Conservation (phyloP, 257 asterid species). For the Lantana camara region DNA sequence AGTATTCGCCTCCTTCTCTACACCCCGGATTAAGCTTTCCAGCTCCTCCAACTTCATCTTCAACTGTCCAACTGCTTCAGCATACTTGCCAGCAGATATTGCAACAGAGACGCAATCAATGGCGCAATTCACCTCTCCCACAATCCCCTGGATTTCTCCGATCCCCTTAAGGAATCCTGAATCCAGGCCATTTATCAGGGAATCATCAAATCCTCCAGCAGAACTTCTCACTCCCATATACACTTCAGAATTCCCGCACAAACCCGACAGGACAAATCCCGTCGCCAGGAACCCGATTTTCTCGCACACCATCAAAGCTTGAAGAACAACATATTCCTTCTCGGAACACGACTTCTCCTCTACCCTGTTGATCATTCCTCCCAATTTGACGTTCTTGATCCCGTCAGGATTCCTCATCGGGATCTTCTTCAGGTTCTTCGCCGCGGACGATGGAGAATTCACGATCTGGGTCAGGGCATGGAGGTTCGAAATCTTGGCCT, state of each 20-base stretch:
- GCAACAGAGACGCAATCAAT: constrained; percentile 16
- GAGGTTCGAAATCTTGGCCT: constrained; percentile 39
- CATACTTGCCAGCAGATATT: constrained; percentile 1
- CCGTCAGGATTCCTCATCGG: constrained; percentile 17
- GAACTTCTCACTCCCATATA: constrained; percentile 43
- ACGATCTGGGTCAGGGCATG: constrained; percentile 43
- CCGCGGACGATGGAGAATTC: constrained; percentile 27
- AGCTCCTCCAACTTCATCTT: constrained; percentile 42
- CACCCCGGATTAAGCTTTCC: constrained; percentile 35
- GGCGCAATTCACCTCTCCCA: constrained; percentile 47
- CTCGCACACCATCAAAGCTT: constrained; percentile 39
- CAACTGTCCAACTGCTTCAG: constrained; percentile 31
- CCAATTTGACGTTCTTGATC: constrained; percentile 30
- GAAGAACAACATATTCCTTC: constrained; percentile 43
- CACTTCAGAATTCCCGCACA: constrained; percentile 41
- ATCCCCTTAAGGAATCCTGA: constrained; percentile 32
- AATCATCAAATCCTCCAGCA: constrained; percentile 33
- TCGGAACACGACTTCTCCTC: constrained; percentile 34
- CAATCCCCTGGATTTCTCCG: constrained; percentile 23
- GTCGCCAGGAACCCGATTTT: constrained; percentile 43
- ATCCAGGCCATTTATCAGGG: constrained; percentile 42
- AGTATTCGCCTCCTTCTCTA: constrained; percentile 42
- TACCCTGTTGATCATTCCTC: constrained; percentile 12
- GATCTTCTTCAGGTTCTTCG: constrained; percentile 29
- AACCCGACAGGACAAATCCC: constrained; percentile 47